phyloP scores from a whole-genome alignment of 2,329 filamentous ascomycete genomes.

The Clonostachys byssicola region DNA sequence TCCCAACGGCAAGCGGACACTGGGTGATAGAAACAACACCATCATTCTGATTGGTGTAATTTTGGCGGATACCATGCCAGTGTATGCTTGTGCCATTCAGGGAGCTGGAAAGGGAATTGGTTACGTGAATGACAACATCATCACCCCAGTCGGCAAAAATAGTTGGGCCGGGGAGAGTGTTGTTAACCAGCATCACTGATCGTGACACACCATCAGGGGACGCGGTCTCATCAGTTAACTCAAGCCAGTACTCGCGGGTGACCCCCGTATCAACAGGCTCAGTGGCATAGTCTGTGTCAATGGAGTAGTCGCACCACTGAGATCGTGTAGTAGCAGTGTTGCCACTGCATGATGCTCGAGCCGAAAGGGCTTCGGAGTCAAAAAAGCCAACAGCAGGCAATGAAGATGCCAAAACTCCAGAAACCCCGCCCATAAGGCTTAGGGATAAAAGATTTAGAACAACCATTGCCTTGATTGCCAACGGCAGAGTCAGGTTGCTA shows the following conservation, averaged over 20 bases:
- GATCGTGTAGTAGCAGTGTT: conserved; percentile 23
- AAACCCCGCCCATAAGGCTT: neutral
- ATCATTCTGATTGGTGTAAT: conserved; percentile 47
- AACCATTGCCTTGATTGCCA: neutral
- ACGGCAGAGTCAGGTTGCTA: neutral
- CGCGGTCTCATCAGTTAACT: conserved; percentile 29
- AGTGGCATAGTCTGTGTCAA: conserved; percentile 39
- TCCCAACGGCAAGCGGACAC: conserved; percentile 39
- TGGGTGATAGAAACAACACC: conserved; percentile 56
- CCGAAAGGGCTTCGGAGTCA: neutral
- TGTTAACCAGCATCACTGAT: conserved; percentile 44
- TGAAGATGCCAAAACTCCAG: neutral
- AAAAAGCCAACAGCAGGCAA: no score
- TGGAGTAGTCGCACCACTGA: conserved; percentile 42
- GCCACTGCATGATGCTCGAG: conserved; percentile 9
- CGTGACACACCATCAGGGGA: conserved; percentile 40
- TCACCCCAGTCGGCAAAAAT: conserved; percentile 50
- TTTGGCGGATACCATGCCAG: conserved; percentile 59
- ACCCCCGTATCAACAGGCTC: conserved; percentile 40
- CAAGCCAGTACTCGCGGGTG: conserved; percentile 43
- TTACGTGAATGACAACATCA: conserved; percentile 46
- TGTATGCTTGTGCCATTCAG: conserved; percentile 58
- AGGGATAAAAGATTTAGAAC: neutral
- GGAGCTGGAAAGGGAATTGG: conserved; percentile 34
- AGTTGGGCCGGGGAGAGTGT: conserved; percentile 54